phyloP scores from a whole-genome alignment of 129 eudicot genomes.

The Helianthus tuberosus region DNA sequence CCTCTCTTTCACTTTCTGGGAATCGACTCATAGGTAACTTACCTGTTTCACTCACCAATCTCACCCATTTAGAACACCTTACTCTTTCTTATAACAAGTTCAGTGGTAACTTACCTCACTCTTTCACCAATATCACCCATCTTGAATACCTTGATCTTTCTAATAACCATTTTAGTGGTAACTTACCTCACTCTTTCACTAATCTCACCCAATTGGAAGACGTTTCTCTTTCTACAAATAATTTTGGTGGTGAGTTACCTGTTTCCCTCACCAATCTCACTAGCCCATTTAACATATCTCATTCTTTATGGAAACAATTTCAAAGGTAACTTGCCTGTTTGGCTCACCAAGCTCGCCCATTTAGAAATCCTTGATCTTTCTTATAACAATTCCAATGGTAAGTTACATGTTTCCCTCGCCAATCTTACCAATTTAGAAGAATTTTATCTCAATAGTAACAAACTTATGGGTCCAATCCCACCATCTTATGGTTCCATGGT shows the following conservation, averaged over 20 bases:
- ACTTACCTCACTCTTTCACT: not conserved
- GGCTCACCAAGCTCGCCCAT: not conserved
- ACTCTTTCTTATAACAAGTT: too few relatives aligned
- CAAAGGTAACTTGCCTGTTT: not conserved
- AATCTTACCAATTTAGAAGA: not conserved
- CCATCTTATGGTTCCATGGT: slow-evolving; percentile 18
- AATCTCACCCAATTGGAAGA: not conserved
- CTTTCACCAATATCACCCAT: too few relatives aligned
- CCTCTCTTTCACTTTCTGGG: too few relatives aligned
- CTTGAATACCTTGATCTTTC: too few relatives aligned
- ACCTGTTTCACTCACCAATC: too few relatives aligned
- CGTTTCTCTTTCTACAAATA: not conserved
- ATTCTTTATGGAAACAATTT: slow-evolving; percentile 2
- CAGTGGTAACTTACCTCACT: too few relatives aligned
- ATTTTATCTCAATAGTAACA: slow-evolving; percentile 2
- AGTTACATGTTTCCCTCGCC: not conserved
- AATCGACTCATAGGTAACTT: too few relatives aligned
- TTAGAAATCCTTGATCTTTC: not conserved
- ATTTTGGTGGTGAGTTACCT: not conserved
- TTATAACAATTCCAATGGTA: not conserved
- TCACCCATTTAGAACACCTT: too few relatives aligned
- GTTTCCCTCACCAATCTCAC: slow-evolving; percentile 1
- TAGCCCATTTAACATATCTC: not conserved
- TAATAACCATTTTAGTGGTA: too few relatives aligned
- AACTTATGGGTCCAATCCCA: slow-evolving; percentile 15